Conservation (phyloP, 2,329 filamentous ascomycete species). For the Fusarium siculi region DNA sequence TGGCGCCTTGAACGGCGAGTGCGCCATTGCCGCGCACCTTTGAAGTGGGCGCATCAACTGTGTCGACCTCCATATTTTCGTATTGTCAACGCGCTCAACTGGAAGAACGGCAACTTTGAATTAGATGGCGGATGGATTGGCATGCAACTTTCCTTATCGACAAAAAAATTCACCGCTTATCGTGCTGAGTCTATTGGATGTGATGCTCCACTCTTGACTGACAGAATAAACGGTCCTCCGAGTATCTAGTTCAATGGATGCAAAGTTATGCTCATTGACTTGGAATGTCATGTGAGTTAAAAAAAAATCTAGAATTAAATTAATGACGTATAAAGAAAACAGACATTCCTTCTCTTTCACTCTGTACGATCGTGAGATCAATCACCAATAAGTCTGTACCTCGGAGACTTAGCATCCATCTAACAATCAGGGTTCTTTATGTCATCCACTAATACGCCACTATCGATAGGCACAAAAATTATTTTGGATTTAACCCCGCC, state of each 20-base stretch:
- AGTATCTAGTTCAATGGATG: background rate
- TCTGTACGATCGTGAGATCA: fast-evolving
- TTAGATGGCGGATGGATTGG: conserved; percentile 29
- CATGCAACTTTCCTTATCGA: conserved; percentile 48
- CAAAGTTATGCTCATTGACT: background rate
- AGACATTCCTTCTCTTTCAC: fast-evolving
- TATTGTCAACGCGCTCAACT: conserved; percentile 28
- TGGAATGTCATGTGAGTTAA: fast-evolving
- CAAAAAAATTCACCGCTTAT: conserved; percentile 43
- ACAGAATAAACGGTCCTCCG: conserved; percentile 2
- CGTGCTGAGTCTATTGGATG: background rate
- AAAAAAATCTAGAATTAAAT: fast-evolving
- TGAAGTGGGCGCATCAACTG: conserved; percentile 48
- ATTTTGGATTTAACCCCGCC: conserved; percentile 53
- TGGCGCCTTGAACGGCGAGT: conserved; percentile 58
- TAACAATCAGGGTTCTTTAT: conserved; percentile 4
- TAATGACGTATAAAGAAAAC: fast-evolving
- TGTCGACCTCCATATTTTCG: conserved; percentile 53
- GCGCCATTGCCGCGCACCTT: conserved; percentile 63
- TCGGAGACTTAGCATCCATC: background rate
- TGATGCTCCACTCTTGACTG: fast-evolving
- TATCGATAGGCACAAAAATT: conserved; percentile 55
- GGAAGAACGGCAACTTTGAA: conserved; percentile 19
- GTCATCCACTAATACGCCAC: conserved; percentile 3
- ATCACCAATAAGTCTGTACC: background rate